Percentiles rank a stretch among this genome's conserved stretches.
Conservation (phyloP, 352 stramenopile genomes). For the Globisporangium carolinianum region DNA sequence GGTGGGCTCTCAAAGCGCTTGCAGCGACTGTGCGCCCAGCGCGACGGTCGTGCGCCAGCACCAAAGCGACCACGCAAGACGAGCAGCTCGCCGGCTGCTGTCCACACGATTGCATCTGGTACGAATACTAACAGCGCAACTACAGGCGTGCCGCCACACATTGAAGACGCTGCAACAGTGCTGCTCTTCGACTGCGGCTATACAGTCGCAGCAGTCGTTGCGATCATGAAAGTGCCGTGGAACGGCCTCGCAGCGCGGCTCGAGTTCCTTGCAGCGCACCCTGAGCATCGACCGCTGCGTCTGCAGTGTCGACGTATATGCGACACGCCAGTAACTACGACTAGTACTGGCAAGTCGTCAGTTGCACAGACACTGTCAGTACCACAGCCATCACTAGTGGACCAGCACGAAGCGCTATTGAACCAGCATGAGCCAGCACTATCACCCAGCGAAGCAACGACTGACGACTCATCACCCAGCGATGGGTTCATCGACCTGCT, state of each 20-base stretch:
- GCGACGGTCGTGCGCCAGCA: background rate
- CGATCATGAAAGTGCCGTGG: conserved; percentile 1
- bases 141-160: background rate
- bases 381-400: background rate
- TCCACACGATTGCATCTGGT: no score
- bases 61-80: background rate
- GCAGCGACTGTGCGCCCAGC: background rate
- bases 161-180: background rate
- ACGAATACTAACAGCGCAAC: background rate
- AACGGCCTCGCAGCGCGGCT: background rate
- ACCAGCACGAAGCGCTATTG: background rate
- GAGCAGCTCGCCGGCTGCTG: background rate
- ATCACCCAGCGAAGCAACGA: no score
- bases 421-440: background rate
- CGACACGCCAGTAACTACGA: background rate
- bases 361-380: background rate
- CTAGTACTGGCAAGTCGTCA: background rate
- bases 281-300: background rate
- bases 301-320: background rate
- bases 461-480: no score
- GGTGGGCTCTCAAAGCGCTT: background rate
- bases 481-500: background rate
- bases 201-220: background rate
- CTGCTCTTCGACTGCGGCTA: background rate
- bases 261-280: background rate